Percentiles rank a stretch among this genome's conserved stretches.
phyloP scores from a whole-genome alignment of 2,329 filamentous ascomycete genomes.

The Paraphoma chrysanthemicola region DNA sequence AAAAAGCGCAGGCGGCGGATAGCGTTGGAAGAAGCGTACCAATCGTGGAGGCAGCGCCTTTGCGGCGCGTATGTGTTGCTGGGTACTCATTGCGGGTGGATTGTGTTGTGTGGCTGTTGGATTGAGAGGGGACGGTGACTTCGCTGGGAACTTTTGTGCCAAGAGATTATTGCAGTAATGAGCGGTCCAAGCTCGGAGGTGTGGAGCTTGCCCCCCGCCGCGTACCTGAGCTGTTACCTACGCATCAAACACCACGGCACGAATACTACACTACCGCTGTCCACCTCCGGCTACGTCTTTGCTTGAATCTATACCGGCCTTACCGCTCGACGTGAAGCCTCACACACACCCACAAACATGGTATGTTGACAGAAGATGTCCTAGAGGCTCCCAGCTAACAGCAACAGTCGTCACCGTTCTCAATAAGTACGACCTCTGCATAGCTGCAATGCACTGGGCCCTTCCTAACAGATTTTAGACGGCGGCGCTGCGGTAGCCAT shows the following conservation, averaged over 20 bases:
- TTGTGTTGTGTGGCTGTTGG: conserved; percentile 3
- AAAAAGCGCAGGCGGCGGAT: conserved; percentile 71
- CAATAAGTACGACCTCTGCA: conserved; percentile 74
- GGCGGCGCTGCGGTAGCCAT: conserved; percentile 97
- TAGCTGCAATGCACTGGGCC: conserved; percentile 3
- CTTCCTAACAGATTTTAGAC: conserved; percentile 54
- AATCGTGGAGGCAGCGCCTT: conserved; percentile 78
- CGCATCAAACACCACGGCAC: conserved; percentile 3
- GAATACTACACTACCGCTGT: background rate
- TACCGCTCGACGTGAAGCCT: background rate
- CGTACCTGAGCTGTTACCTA: conserved; percentile 30
- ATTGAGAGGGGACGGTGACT: conserved; percentile 1
- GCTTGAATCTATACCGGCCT: background rate
- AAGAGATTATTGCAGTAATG: conserved; percentile 4
- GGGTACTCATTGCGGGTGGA: conserved; percentile 32
- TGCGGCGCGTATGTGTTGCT: conserved; percentile 62
- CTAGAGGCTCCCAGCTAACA: conserved; percentile 38
- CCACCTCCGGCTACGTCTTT: background rate
- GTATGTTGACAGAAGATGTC: conserved; percentile 37
- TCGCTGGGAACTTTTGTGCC: conserved; percentile 18
- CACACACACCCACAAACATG: conserved; percentile 39
- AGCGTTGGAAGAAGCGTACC: conserved; percentile 86
- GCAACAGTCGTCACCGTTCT: conserved; percentile 83
- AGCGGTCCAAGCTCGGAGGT: conserved; percentile 1
- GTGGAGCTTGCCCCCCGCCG: conserved; percentile 23